phyloP scores from a whole-genome alignment of 140 eudicot species.

The Senecio squalidus region DNA sequence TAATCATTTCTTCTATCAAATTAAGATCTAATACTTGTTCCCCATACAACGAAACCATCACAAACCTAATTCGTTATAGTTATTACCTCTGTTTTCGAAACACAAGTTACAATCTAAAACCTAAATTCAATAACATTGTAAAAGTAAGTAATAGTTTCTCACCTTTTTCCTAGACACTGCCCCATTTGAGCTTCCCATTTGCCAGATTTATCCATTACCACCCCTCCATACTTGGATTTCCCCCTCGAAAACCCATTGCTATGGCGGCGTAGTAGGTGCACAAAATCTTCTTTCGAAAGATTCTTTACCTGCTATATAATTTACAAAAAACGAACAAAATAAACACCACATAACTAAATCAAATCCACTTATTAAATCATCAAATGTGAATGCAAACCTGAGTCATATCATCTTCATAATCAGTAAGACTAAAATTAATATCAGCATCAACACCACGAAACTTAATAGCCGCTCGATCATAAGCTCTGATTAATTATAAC shows the following conservation, averaged over 20 bases:
- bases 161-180: constrained; percentile 70
- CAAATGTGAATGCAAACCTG: constrained; percentile 38
- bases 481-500: constrained; percentile 44
- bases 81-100: background rate
- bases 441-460: constrained; percentile 78
- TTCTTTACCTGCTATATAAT: constrained; percentile 44
- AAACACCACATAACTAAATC: background rate
- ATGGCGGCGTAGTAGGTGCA: constrained; percentile 73
- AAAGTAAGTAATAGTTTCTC: constrained; percentile 20
- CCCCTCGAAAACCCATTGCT: constrained; percentile 80
- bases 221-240: constrained; percentile 38
- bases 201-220: constrained; percentile 57
- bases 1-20: background rate
- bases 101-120: constrained; percentile 7
- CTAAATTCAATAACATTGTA: background rate
- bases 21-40: background rate
- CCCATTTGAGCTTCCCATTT: constrained; percentile 75
- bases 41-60: background rate
- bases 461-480: constrained; percentile 80
- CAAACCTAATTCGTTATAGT: background rate
- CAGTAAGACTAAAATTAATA: constrained; percentile 51
- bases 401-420: constrained; percentile 71
- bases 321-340: constrained; percentile 10
- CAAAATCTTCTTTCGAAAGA: constrained; percentile 72
- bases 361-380: background rate